Evolutionary conservation across 75 land plant genomes (phyloP).

Genomic region (Picea sitchensis): DNA sequence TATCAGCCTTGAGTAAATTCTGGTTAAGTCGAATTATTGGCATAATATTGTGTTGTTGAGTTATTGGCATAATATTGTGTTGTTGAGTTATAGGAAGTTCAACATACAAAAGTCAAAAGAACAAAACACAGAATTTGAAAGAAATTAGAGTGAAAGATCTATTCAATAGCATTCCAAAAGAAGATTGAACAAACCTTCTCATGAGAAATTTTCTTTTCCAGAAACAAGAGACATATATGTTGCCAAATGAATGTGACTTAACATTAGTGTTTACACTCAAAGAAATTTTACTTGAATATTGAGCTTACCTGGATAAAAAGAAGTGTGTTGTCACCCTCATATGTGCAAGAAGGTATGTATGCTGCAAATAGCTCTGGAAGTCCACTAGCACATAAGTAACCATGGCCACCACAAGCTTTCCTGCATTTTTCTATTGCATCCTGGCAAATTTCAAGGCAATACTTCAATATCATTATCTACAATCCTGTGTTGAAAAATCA

Average conservation of each 20-base stretch:
- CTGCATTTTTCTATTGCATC: constrained; percentile 55
- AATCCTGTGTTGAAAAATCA: neutral
- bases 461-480: neutral
- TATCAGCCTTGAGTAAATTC: no score
- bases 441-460: constrained; percentile 15
- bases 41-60: no score
- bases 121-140: neutral
- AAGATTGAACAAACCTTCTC: neutral
- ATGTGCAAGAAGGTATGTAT: constrained; percentile 54
- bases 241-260: neutral
- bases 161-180: neutral
- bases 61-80: no score
- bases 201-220: neutral
- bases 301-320: constrained; percentile 35
- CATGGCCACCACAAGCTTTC: constrained; percentile 55
- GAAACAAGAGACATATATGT: neutral
- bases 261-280: no score
- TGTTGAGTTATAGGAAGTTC: no score
- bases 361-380: constrained; percentile 55
- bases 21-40: no score
- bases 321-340: constrained; percentile 52
- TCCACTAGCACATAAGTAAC: constrained; percentile 51
- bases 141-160: neutral
- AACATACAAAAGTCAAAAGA: neutral
- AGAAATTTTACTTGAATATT: neutral